Percentiles rank a stretch among this genome's conserved stretches.
Evolutionary conservation across 1,139 yeast species (phyloP).

Genomic region (Blastobotrys capitulatus): DNA sequence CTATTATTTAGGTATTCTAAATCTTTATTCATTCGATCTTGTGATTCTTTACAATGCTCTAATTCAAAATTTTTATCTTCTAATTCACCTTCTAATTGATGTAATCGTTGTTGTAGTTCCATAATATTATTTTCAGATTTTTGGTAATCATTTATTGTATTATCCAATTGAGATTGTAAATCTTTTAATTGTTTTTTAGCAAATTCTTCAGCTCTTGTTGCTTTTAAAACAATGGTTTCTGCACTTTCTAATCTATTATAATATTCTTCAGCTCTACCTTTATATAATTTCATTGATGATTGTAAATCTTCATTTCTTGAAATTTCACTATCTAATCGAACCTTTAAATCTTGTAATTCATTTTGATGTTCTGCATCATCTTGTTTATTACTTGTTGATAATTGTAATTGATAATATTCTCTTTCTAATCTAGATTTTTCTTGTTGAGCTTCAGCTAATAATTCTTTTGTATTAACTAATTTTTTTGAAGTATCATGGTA

Average conservation of each 20-base stretch:
- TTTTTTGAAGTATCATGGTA: conserved; percentile 54
- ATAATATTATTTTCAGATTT: conserved; percentile 54
- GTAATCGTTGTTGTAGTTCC: conserved; percentile 49
- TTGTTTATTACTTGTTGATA: conserved; percentile 17
- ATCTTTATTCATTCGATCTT: conserved; percentile 44
- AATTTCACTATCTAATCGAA: conserved; percentile 49
- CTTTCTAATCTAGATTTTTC: conserved; percentile 51
- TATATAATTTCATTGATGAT: conserved; percentile 56
- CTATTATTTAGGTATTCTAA: conserved; percentile 32
- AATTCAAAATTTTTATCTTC: conserved; percentile 57
- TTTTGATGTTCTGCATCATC: conserved; percentile 12
- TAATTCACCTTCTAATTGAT: conserved; percentile 51
- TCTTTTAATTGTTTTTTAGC: conserved; percentile 55
- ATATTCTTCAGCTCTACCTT: conserved; percentile 70
- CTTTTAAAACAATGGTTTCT: conserved; percentile 63
- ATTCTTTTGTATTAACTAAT: conserved; percentile 46
- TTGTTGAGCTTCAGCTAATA: conserved; percentile 40
- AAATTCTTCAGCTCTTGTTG: conserved; percentile 55
- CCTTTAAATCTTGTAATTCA: conserved; percentile 30
- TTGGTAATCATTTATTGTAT: conserved; percentile 54
- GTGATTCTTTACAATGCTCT: conserved; percentile 45
- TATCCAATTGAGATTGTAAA: conserved; percentile 45
- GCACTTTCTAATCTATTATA: conserved; percentile 70
- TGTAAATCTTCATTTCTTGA: conserved; percentile 49
- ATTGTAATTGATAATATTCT: conserved; percentile 36